These are phyloP conservation scores for Colletotrichum sp. DNA, from an alignment of 2,329 filamentous ascomycete species.

Conservation along the genomic window DNA sequence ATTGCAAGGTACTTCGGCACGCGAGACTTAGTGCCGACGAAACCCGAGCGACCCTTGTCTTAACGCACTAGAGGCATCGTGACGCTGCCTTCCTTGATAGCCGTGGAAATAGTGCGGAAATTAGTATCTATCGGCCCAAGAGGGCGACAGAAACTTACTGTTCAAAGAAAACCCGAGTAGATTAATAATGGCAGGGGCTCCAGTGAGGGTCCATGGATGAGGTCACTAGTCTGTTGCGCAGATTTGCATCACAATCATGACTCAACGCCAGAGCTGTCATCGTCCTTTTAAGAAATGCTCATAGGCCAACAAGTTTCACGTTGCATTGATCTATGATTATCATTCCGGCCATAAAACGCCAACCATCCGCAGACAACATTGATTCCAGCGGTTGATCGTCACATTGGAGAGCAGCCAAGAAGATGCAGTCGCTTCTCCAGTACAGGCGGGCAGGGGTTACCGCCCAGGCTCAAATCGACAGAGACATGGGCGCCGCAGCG, in stretches of 20 bases:
- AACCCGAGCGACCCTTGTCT: background rate
- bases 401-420: background rate
- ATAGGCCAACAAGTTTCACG: background rate
- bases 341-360: background rate
- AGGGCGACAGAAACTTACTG: background rate
- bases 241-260: background rate
- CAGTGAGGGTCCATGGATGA: background rate
- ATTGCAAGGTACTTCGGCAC: background rate
- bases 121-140: rapidly evolving
- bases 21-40: background rate
- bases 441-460: conserved; percentile 1
- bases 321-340: background rate
- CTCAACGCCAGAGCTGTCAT: background rate
- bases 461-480: conserved; percentile 9
- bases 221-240: background rate
- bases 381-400: rapidly evolving
- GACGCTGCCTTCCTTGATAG: rapidly evolving
- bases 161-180: background rate
- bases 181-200: background rate
- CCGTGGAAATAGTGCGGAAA: background rate
- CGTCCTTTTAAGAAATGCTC: background rate
- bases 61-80: background rate
- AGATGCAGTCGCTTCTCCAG: conserved; percentile 13
- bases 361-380: rapidly evolving
- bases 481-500: background rate